phyloP scores from a whole-genome alignment of 768 basidiomycete species.

The Amanita muscaria region DNA sequence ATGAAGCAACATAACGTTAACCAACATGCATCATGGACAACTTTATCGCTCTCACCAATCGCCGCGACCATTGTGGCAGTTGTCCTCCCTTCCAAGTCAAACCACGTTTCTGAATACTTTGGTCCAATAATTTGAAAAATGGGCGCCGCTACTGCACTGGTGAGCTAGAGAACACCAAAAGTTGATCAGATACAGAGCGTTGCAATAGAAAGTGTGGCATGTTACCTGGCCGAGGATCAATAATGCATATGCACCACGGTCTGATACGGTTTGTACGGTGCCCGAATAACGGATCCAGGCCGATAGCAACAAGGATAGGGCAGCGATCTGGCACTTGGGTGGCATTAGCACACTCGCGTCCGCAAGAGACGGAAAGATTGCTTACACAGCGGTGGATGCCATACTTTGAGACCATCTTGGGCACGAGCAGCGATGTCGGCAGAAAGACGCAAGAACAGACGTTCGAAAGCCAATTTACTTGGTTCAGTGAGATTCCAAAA shows the following conservation, averaged over 20 bases:
- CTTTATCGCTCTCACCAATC: constrained; percentile 28
- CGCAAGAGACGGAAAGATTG: constrained; percentile 8
- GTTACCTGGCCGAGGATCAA: constrained; percentile 63
- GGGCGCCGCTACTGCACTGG: constrained; percentile 59
- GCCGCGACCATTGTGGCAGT: constrained; percentile 63
- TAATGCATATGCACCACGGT: constrained; percentile 49
- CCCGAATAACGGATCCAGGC: constrained; percentile 76
- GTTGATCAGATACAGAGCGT: not conserved
- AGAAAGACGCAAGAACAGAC: constrained; percentile 54
- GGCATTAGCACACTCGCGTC: not conserved
- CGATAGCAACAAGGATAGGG: constrained; percentile 43
- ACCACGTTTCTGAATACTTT: constrained; percentile 79
- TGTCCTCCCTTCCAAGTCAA: constrained; percentile 64
- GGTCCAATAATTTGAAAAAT: constrained; percentile 73
- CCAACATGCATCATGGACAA: not conserved
- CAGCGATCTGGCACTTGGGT: constrained; percentile 57
- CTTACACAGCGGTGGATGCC: constrained; percentile 59
- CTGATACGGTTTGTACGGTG: constrained; percentile 45
- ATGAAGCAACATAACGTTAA: constrained; percentile 4
- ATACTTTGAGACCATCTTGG: constrained; percentile 45
- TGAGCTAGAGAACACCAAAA: constrained; percentile 33
- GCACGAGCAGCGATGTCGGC: constrained; percentile 48
- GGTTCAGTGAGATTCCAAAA: constrained; percentile 58
- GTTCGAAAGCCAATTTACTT: constrained; percentile 80
- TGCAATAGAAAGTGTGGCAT: not conserved